Evolutionary conservation across 2,329 filamentous ascomycete genomes (phyloP), one percentile per base, ranked within the genome.

Genomic region (Corinectria fuckeliana): DNA sequence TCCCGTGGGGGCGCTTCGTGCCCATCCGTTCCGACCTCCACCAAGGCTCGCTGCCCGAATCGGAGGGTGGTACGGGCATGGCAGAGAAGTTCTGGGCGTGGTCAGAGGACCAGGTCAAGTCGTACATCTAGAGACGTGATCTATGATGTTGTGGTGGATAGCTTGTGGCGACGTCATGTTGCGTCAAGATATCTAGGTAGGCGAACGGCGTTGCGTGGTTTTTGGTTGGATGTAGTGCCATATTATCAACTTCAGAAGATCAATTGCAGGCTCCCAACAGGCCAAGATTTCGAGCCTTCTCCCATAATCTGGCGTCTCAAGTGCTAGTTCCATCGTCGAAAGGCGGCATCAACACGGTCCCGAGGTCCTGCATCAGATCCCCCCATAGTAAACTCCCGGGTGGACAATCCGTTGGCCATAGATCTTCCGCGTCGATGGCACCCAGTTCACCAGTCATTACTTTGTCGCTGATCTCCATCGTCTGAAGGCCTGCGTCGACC

Each of bases 81-180:
- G 75, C 69, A 1, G 65, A 72, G 50, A 70, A 72, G 45, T 80
- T 80, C 47, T 81, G 77, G 77, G 66, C 75, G 4, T 81, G 78
- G 79, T 74, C 71, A 1, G 73, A 79, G 55, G 71, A 74, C 14
- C 77, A 80, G 52, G 64, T 79, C 7, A 68, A 67, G 62, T 53
- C 63, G 4, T 71, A 69, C 38, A 36, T 64, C 3, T 66, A 20
- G 51, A 28, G 30, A 23, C 20, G 7, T 5, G 18, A 36, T 49
- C 4, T 20, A 18, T 28, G 16, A 23, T n/a, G 7, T 25, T 23
- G n/a, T n/a, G 32, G 6, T 18, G 5, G 14, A 23, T 9, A 10
- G 8, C 23, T 28, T n/a, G 4, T 16, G 16, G 5, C 5, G n/a
- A 45, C n/a, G 32, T 18, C n/a, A n/a, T n/a, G n/a, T 13, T 3